Percentiles rank a stretch among this genome's conserved stretches.
phyloP scores from a whole-genome alignment of 2,329 filamentous ascomycete species.

The Hypoxylon sp. region DNA sequence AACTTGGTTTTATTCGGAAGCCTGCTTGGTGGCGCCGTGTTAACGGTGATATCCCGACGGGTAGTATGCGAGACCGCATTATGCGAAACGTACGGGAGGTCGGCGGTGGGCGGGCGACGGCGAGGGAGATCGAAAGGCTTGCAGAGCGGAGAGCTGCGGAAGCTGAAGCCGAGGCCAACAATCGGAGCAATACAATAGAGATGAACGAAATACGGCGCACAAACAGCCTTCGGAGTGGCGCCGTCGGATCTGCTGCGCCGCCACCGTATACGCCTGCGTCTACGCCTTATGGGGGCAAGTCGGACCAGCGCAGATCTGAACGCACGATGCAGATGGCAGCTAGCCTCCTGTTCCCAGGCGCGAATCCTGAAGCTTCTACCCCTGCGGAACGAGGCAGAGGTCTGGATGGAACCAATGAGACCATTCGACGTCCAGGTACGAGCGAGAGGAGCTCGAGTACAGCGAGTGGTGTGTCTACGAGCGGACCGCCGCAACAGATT shows the following conservation, averaged over 20 bases:
- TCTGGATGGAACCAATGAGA: conserved; percentile 23
- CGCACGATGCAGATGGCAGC: conserved; percentile 61
- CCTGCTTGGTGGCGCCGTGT: conserved; percentile 77
- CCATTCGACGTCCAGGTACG: conserved; percentile 49
- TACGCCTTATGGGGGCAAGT: conserved; percentile 59
- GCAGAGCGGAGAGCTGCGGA: conserved; percentile 57
- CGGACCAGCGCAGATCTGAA: conserved; percentile 62
- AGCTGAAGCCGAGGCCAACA: conserved; percentile 53
- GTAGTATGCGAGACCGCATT: conserved; percentile 67
- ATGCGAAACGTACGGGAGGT: conserved; percentile 69
- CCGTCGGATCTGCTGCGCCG: conserved; percentile 50
- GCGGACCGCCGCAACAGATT: conserved; percentile 67
- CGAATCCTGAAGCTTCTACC: conserved; percentile 54
- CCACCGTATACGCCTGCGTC: conserved; percentile 47
- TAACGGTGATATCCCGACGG: conserved; percentile 59
- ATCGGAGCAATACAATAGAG: conserved; percentile 57
- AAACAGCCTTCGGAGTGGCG: conserved; percentile 46
- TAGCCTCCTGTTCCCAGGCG: conserved; percentile 65
- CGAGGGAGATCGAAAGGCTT: conserved; percentile 57
- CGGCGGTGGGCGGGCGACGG: conserved; percentile 63
- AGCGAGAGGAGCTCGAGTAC: conserved; percentile 62
- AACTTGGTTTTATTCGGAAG: conserved; percentile 72
- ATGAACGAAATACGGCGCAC: conserved; percentile 58
- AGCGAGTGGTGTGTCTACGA: conserved; percentile 63
- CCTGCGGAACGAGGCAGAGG: conserved; percentile 50